phyloP scores from a whole-genome alignment of 495 filamentous ascomycete genomes.

The Margaritispora aquatica region DNA sequence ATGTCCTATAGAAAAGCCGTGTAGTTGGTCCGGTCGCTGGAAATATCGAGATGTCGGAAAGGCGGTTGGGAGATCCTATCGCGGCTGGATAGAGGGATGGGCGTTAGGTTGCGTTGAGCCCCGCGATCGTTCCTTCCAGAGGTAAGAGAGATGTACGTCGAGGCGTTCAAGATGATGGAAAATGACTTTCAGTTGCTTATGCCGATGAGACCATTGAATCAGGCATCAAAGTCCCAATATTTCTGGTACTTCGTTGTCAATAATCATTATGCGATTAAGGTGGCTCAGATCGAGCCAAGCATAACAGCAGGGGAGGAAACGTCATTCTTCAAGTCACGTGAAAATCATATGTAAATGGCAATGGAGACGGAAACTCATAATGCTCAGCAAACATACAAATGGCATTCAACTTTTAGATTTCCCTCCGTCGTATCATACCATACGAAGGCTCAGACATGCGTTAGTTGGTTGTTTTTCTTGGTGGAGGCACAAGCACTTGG shows the following conservation, averaged over 20 bases:
- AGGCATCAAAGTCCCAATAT: conserved; percentile 16
- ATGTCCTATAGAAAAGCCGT: background rate
- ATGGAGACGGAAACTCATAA: too few species aligned
- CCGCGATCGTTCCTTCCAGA: conserved; percentile 1
- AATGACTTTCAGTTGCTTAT: conserved; percentile 11
- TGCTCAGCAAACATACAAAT: too few species aligned
- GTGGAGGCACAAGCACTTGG: background rate
- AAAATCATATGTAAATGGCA: background rate
- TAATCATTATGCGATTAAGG: background rate
- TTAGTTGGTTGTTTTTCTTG: background rate
- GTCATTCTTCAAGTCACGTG: background rate
- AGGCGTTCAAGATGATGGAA: background rate
- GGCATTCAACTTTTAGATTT: background rate
- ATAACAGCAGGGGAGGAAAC: background rate
- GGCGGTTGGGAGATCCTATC: conserved; percentile 5
- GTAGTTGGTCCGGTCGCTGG: background rate
- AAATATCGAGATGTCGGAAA: background rate
- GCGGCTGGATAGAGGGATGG: conserved; percentile 1
- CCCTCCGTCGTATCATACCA: too few species aligned
- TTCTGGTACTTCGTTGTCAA: background rate
- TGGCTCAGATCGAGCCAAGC: background rate
- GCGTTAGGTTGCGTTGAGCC: conserved; percentile 2
- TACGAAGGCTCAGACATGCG: too few species aligned
- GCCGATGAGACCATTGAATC: conserved; percentile 13
- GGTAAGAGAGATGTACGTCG: background rate